Evolutionary conservation across 345 rosid genomes (phyloP), one percentile per base, ranked within the genome.

Genomic region (Ceriops decandra): DNA sequence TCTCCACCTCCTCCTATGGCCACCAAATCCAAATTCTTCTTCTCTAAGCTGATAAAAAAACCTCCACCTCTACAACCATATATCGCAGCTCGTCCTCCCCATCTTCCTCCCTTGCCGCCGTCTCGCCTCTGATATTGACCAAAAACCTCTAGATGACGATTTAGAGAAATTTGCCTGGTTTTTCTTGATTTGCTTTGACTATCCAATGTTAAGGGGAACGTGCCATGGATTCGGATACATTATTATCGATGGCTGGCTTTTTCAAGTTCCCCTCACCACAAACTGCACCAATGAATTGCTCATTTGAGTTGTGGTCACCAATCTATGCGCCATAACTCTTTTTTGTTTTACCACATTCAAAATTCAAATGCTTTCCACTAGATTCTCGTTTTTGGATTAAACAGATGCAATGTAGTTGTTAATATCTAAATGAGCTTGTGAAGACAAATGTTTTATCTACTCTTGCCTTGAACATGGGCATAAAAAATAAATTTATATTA

Each of bases 191-290:
- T 38, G 47, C 47, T 38, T 38, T 10, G 47, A 38, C 47, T 9
- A 10, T 10, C 47, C 47, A 38, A 38, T 38, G 47, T 9, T 38
- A 38, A 2, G 16, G 11, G 47, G 9, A 80, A 81, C 83, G 66
- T 83, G 98, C 85, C 99, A 91, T 72, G 93, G 57, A 21, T 20
- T 27, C 57, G 7, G 27, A 53, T n/a, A 24, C 26, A 53, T 21
- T n/a, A 52, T 6, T 52, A 52, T 26, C 26, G 10, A 52, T 52
- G 57, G 57, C 26, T 52, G n/a, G 20, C 57, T 21, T 26, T 5
- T 20, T 53, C 27, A n/a, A 53, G 57, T 11, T n/a, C 26, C 26
- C 27, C 22, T 53, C 57, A 21, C 46, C 46, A 7, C 32, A 36
- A 16, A 8, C 7, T 6, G 54, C 19, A 35, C 33, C 31, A 26